Base-by-base conservation (phyloP, 305 asterid genomes). In the Salvia sclarea region DNA sequence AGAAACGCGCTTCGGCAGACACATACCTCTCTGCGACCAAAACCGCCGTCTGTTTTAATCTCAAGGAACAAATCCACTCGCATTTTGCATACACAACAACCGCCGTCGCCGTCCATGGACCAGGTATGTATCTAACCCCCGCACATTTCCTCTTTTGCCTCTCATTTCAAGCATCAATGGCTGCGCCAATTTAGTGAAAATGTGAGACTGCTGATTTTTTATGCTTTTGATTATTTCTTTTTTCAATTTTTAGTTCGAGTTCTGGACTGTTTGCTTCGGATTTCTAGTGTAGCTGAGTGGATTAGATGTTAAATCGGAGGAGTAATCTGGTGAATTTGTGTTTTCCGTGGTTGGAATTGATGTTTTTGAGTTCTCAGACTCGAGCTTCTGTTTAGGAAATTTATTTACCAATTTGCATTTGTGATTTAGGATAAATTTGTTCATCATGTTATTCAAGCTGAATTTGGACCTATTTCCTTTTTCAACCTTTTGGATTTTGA, bases 41-140 rank as follows among this genome's bases (percentile, higher is more conserved):
- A 69, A 75, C 67, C 54, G 68, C 75, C 70, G 74, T 64, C 60
- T 72, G 61, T 71, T 78, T 54, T 22, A 61, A 72, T 74, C 68
- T 8, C 33, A 22, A 16, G 50, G 35, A 45, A 12, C 9, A 28
- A 47, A 35, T 52, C 47, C 61, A 33, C 17, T 52, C 52, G 21
- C 20, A n/a, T 28, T 43, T 13, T 37, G 43, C 54, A 58, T 66
- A 43, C 37, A 37, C 77, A 13, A 76, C 53, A 30, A n/a, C 61
- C 21, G 12, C 76, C 68, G 31, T 48, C 58, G 53, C 66, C 60
- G 54, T 70, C 71, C 79, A 66, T 66, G 71, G 64, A 47, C 67
- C 63, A 76, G 83, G 78, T 75, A 59, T 53, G n/a, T 43, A 58
- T 11, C 62, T 43, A 58, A n/a, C 62, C 64, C 47, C 48, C n/a